phyloP scores from a whole-genome alignment of 345 rosid species.

The Gossypium mustelinum region DNA sequence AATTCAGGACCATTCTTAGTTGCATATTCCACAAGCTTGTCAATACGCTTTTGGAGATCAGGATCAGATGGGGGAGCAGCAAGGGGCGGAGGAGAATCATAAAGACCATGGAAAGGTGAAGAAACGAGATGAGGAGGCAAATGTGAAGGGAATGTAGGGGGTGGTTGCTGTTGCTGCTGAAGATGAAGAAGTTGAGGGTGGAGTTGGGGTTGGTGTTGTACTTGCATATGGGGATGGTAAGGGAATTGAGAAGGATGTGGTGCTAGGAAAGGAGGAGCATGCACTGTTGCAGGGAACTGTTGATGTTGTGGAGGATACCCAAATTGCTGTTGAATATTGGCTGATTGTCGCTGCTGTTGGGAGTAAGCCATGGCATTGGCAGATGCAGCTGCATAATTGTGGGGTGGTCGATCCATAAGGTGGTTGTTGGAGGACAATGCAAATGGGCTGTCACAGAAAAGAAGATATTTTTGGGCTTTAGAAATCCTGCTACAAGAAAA shows the following conservation, averaged over 20 bases:
- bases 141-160: constrained; percentile 61
- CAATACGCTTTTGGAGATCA: constrained; percentile 93
- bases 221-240: constrained; percentile 65
- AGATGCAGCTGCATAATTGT: constrained; percentile 48
- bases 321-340: constrained; percentile 62
- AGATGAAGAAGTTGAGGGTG: constrained; percentile 65
- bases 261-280: constrained; percentile 55
- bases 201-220: constrained; percentile 51
- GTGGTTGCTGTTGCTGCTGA: constrained; percentile 45
- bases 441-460: not conserved
- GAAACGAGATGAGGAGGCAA: constrained; percentile 60
- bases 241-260: constrained; percentile 88
- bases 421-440: not conserved
- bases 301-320: constrained; percentile 87
- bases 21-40: constrained; percentile 88
- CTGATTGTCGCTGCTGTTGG: constrained; percentile 65
- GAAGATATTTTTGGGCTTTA: not conserved
- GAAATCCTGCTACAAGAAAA: not conserved
- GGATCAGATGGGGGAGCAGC: constrained; percentile 87
- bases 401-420: constrained; percentile 47
- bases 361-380: constrained; percentile 75
- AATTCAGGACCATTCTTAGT: constrained; percentile 94
- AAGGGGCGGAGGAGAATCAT: constrained; percentile 71
- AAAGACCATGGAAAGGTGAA: constrained; percentile 59
- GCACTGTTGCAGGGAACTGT: constrained; percentile 52